A percentile compares a stretch with the other conserved stretches of the same genome.
phyloP scores from a whole-genome alignment of 2,329 filamentous ascomycete species.

The Clathrospora elynae region DNA sequence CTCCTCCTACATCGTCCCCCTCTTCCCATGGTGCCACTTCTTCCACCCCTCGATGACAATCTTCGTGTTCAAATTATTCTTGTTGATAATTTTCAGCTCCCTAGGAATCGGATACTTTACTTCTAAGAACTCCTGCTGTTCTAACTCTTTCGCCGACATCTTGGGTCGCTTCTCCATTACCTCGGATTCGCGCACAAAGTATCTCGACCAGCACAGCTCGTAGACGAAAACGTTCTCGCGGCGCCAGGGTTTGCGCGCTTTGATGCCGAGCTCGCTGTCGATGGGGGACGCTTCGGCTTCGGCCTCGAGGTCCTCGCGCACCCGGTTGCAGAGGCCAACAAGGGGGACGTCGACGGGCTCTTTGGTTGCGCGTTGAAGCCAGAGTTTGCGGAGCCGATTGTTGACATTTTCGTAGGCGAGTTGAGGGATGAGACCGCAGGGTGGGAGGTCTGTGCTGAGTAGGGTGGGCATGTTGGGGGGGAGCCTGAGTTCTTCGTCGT shows the following conservation, averaged over 20 bases:
- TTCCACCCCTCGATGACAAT: conserved; percentile 24
- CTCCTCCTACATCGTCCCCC: background rate
- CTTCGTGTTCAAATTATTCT: background rate
- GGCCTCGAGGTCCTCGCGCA: conserved; percentile 12
- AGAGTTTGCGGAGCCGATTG: conserved; percentile 24
- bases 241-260: conserved; percentile 28
- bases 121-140: conserved; percentile 13
- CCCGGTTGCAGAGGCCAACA: conserved; percentile 14
- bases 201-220: conserved; percentile 31
- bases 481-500: conserved; percentile 9
- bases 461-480: conserved; percentile 31
- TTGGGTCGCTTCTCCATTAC: background rate
- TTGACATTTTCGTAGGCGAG: conserved; percentile 35
- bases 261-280: conserved; percentile 1
- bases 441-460: conserved; percentile 30
- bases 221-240: conserved; percentile 27
- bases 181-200: conserved; percentile 33
- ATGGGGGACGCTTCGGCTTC: conserved; percentile 13
- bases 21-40: conserved; percentile 28
- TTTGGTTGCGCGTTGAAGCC: conserved; percentile 12
- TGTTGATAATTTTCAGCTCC: conserved; percentile 13
- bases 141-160: conserved; percentile 22
- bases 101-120: conserved; percentile 17
- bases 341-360: background rate
- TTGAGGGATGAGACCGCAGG: conserved; percentile 26